These are phyloP conservation scores for Clitopilus hobsonii DNA, from an alignment of 768 basidiomycete genomes.

Conservation along the genomic window DNA sequence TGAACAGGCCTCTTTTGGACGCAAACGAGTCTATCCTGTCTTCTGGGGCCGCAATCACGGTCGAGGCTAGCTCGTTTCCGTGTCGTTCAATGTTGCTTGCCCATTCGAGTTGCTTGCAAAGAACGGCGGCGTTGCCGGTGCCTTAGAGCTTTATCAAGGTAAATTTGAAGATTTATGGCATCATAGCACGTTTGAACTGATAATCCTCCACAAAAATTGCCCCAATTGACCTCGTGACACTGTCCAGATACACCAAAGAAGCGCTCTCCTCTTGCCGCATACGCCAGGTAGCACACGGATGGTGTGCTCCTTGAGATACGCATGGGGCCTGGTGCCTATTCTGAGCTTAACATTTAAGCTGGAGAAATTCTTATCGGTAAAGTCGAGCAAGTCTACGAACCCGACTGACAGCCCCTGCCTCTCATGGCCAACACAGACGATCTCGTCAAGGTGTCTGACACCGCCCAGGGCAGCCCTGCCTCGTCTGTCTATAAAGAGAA, in stretches of 20 bases:
- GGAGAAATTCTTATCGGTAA: not conserved
- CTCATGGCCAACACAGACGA: conserved; percentile 5
- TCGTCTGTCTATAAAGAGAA: conserved; percentile 5
- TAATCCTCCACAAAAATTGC: not conserved
- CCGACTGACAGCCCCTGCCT: not conserved
- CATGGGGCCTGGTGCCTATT: conserved; percentile 8
- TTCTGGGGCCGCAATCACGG: too few relatives aligned
- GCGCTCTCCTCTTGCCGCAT: not conserved
- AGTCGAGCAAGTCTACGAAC: not conserved
- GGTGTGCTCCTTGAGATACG: conserved; percentile 13
- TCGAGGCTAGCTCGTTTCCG: too few relatives aligned
- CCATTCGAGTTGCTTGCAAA: too few relatives aligned
- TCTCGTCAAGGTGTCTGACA: not conserved
- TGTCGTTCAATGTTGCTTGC: too few relatives aligned
- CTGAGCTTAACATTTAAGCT: not conserved
- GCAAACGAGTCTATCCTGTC: too few relatives aligned
- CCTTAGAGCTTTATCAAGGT: too few relatives aligned
- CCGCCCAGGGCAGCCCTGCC: not conserved
- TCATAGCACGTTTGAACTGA: not conserved
- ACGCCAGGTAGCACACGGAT: conserved; percentile 8
- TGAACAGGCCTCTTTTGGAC: too few relatives aligned
- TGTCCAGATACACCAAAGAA: not conserved
- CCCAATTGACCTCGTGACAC: not conserved
- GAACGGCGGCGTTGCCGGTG: too few relatives aligned
- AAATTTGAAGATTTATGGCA: not conserved